phyloP scores from a whole-genome alignment of 2,329 filamentous ascomycete species.

The Hypoxylon sp. region DNA sequence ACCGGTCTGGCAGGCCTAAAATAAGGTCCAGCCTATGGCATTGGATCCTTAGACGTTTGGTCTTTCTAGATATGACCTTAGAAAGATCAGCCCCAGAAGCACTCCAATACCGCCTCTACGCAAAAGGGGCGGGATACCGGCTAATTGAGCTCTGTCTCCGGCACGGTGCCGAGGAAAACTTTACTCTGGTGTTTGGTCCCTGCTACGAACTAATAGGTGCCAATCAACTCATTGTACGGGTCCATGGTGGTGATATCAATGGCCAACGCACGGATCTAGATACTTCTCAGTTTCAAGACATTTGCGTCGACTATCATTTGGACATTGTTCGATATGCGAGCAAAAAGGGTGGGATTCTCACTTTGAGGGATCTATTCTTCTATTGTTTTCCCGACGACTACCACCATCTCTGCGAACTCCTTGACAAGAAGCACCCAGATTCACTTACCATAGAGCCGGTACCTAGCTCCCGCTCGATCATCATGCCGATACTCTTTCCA shows the following conservation, averaged over 20 bases:
- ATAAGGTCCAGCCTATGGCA: conserved; percentile 1
- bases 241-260: neutral
- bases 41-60: conserved; percentile 12
- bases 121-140: conserved; percentile 4
- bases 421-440: conserved; percentile 10
- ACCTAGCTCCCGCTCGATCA: neutral
- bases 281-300: neutral
- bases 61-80: neutral
- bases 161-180: conserved; percentile 17
- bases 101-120: neutral
- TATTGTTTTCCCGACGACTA: conserved; percentile 34
- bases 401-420: conserved; percentile 11
- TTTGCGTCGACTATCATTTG: conserved; percentile 25
- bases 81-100: no score
- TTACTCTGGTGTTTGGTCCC: conserved; percentile 16
- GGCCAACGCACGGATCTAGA: neutral
- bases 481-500: conserved; percentile 25
- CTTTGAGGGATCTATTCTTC: conserved; percentile 25
- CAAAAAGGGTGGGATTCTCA: conserved; percentile 19
- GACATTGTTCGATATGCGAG: conserved; percentile 35
- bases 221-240: conserved; percentile 17
- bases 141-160: conserved; percentile 23
- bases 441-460: neutral
- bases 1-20: accelerated
- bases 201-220: conserved; percentile 23